Conservation (phyloP, 1,284 basidiomycete genomes). For the Trichosporon sp. region DNA sequence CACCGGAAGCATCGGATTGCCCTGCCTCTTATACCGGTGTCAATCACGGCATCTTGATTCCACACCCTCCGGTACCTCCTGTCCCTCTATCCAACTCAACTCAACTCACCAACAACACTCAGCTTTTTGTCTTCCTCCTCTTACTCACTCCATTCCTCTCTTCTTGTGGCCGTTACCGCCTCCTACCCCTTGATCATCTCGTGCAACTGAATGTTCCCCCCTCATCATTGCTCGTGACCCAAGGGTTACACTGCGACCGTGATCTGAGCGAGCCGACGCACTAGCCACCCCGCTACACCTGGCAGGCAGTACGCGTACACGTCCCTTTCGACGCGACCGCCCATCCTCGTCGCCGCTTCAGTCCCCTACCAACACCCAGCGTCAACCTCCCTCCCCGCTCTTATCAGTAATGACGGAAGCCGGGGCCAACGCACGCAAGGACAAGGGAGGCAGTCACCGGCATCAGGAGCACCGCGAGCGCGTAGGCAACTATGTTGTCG, state of each 20-base stretch:
- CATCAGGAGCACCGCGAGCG: constrained; percentile 27
- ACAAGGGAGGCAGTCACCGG: constrained; percentile 11
- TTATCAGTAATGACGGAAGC: constrained; percentile 12
- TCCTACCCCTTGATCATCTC: neutral
- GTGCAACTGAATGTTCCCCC: neutral
- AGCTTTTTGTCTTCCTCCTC: too few species aligned
- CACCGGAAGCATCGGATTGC: neutral
- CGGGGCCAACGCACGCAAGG: constrained; percentile 14
- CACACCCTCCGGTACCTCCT: neutral
- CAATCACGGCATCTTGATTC: neutral
- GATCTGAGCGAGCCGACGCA: neutral
- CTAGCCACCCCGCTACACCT: neutral
- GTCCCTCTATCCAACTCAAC: neutral
- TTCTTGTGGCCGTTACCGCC: neutral
- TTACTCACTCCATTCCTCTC: neutral
- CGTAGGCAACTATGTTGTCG: constrained; percentile 53
- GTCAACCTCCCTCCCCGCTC: neutral
- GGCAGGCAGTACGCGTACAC: neutral
- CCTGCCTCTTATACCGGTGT: neutral
- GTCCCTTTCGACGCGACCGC: neutral
- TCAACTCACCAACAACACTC: neutral
- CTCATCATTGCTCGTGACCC: neutral
- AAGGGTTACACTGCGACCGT: neutral
- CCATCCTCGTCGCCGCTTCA: neutral
- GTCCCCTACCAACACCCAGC: neutral